Conservation (phyloP, 1,139 yeast species). For the Sugiyamaella castrensis region DNA sequence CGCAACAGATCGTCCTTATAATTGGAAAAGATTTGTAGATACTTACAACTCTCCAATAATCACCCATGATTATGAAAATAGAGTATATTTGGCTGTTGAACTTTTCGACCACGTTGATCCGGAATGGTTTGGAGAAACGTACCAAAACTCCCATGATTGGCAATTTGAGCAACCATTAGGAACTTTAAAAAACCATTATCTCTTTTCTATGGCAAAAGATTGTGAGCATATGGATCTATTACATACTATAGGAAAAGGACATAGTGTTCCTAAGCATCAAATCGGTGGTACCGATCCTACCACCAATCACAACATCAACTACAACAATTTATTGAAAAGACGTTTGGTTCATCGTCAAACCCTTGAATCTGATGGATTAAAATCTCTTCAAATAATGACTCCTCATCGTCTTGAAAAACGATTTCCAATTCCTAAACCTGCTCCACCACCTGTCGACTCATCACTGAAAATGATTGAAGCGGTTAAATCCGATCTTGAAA, state of each 20-base stretch:
- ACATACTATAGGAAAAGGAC: conserved; percentile 19
- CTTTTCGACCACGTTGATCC: conserved; percentile 22
- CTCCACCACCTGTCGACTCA: conserved; percentile 27
- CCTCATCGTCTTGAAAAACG: conserved; percentile 24
- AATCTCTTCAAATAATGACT: conserved; percentile 24
- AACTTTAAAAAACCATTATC: conserved; percentile 32
- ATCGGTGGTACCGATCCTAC: neutral
- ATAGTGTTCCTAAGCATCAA: conserved; percentile 3
- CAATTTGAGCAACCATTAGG: conserved; percentile 35
- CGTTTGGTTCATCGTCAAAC: conserved; percentile 15
- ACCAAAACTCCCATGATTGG: conserved; percentile 27
- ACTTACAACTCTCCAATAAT: conserved; percentile 8
- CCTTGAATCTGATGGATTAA: conserved; percentile 19
- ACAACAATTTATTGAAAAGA: neutral
- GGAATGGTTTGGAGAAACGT: conserved; percentile 10
- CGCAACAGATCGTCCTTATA: no score
- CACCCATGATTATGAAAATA: conserved; percentile 26
- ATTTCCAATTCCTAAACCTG: conserved; percentile 20
- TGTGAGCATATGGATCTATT: conserved; percentile 16
- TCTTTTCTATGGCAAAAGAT: conserved; percentile 32
- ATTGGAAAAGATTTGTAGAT: neutral
- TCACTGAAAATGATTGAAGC: conserved; percentile 23
- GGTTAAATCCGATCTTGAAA: conserved; percentile 50
- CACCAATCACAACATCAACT: no score
- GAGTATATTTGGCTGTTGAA: conserved; percentile 35